Base-by-base conservation (phyloP, 208 protist species). In the Wallacemonas sp. region DNA sequence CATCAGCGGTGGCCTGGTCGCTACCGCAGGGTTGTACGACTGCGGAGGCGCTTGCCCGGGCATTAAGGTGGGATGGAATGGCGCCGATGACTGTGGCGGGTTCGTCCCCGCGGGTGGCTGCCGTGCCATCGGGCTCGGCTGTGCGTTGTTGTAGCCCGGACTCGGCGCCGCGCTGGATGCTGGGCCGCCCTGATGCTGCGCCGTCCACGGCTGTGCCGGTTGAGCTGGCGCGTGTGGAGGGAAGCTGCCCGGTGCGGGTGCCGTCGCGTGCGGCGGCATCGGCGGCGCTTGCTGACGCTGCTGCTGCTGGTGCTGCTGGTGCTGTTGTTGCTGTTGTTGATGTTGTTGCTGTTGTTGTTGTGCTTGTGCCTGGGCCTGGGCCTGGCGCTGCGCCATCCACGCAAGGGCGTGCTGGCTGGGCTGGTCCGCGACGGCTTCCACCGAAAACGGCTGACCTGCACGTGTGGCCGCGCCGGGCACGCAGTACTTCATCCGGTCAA, bases 401-500 rank as follows among this genome's bases (percentile, higher is more conserved):
- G 21, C 30, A 13, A 38, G 50, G 15, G 32, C 29, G 30, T 57
- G 33, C 50, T 15, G 68, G 53, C 78, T 88, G 45, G 76, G 83
- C 38, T 68, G 67, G 38, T 93, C 87, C 2, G 77, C 45, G 17
- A 91, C 67, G 3, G 76, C 79, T 32, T 63, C 70, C 44, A 78
- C 53, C 26, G 38, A 32, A 42, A 78, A 93, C 12, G 87, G 81
- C 32, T 75, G 72, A 22, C 24, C 21, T 17, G 13, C 29, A 10
- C 52, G 50, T 15, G 61, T 46, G 30, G 78, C 72, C 3, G 50
- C 64, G 24, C 64, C 17, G n/a, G 74, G 44, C 48, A 80, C 73
- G 45, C 74, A 60, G 64, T 73, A 81, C 52, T 73, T 71, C 70
- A 92, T 67, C 30, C 83, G 89, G 27, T 95, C 85, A 17, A 87